Percentiles rank a stretch among this genome's conserved stretches.
Conservation (phyloP, 2,329 filamentous ascomycete genomes). For the Colletotrichum liaoningense region DNA sequence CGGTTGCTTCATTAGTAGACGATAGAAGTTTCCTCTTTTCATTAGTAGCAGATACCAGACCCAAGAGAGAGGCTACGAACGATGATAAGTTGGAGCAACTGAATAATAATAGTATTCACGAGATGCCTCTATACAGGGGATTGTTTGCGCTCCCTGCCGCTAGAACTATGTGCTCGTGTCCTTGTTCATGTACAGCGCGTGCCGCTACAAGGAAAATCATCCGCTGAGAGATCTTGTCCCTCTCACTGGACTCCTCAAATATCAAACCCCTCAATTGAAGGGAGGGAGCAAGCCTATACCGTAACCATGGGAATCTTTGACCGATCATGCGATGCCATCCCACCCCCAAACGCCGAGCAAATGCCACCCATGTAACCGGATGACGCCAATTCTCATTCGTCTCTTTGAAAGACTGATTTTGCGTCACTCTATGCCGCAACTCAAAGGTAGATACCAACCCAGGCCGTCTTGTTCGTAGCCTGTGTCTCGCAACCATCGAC, state of each 20-base stretch:
- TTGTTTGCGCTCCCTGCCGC: not conserved
- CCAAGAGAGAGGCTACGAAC: not conserved
- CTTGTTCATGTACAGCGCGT: conserved; percentile 1
- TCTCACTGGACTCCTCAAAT: not conserved
- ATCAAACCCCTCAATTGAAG: not conserved
- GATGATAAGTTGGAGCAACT: not conserved
- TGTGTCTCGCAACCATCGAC: conserved; percentile 68
- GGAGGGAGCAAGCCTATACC: conserved; percentile 29
- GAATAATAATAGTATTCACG: not conserved
- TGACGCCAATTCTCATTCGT: conserved; percentile 19
- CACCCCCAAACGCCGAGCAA: conserved; percentile 32
- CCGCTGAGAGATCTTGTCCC: not conserved
- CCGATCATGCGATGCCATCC: conserved; percentile 7
- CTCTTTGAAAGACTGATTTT: conserved; percentile 57
- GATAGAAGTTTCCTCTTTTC: not conserved
- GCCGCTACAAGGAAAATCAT: not conserved
- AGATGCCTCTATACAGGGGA: conserved; percentile 2
- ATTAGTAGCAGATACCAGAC: not conserved
- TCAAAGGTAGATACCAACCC: conserved; percentile 71
- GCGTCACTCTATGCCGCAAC: not conserved
- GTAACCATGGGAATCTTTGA: conserved; percentile 24
- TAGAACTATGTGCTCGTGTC: not conserved
- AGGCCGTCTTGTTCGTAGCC: conserved; percentile 64
- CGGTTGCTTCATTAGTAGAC: not conserved
- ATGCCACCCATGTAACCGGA: conserved; percentile 29